Conservation (phyloP, 331 rosid species). For the Spiraea crenata region DNA sequence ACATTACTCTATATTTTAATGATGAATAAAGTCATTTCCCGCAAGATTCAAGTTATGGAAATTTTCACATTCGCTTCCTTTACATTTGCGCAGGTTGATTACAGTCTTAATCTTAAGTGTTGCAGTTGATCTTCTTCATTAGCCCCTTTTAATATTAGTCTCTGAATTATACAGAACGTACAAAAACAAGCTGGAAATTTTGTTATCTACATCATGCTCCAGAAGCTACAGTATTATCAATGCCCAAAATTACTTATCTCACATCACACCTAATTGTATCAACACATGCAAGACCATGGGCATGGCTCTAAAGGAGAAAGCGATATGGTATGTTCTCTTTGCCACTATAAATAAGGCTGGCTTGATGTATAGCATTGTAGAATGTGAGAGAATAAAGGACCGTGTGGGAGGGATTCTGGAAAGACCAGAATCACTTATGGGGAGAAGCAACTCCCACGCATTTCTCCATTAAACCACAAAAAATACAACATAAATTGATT, state of each 20-base stretch:
- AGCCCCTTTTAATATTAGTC: conserved; percentile 3
- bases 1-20: conserved; percentile 5
- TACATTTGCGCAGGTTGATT: background rate
- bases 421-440: too few species aligned
- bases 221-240: conserved; percentile 2
- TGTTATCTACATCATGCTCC: background rate
- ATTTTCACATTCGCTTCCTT: background rate
- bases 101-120: background rate
- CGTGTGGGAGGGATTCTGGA: too few species aligned
- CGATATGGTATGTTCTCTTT: background rate
- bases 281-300: conserved; percentile 12
- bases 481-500: too few species aligned
- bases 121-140: background rate
- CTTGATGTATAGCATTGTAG: background rate
- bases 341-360: background rate
- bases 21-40: background rate
- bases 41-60: background rate
- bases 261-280: background rate
- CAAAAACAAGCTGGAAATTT: background rate
- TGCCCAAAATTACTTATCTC: background rate
- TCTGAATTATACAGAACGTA: background rate
- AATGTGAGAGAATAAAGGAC: background rate
- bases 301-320: background rate
- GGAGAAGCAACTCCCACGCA: too few species aligned
- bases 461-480: too few species aligned